phyloP scores from a whole-genome alignment of 2,329 filamentous ascomycete species.

The Corinectria fuckeliana region DNA sequence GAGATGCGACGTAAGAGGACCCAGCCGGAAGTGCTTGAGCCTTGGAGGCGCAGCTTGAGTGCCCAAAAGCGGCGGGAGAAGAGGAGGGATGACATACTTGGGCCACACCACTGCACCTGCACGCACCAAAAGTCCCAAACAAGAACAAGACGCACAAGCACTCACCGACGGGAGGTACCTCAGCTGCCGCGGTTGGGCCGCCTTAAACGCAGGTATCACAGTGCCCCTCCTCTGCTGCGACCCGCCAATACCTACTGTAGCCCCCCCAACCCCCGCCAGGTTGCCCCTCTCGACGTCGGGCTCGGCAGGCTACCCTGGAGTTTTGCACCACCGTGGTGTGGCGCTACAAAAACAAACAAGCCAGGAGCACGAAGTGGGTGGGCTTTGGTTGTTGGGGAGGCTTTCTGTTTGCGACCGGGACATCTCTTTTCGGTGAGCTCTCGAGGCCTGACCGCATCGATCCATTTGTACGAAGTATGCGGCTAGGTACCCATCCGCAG shows the following conservation, averaged over 20 bases:
- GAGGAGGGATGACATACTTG: constrained; percentile 34
- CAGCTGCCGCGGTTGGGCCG: not conserved
- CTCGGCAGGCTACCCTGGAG: constrained; percentile 18
- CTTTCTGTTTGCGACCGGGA: constrained; percentile 7
- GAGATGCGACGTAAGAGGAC: constrained; percentile 33
- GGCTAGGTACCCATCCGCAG: not conserved
- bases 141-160: constrained; percentile 12
- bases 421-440: constrained; percentile 1
- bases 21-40: constrained; percentile 26
- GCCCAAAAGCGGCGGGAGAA: constrained; percentile 24
- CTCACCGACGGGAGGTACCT: constrained; percentile 19
- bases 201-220: constrained; percentile 9
- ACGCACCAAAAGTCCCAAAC: no score
- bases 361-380: constrained; percentile 9
- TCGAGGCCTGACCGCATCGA: not conserved
- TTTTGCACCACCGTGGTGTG: constrained; percentile 12
- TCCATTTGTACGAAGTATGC: not conserved
- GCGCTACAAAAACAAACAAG: constrained; percentile 19
- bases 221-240: constrained; percentile 18
- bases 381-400: not conserved
- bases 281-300: constrained; percentile 39
- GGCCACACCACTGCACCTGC: not conserved
- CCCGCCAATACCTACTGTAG: constrained; percentile 2
- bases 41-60: constrained; percentile 36
- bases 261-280: constrained; percentile 33